A percentile compares a stretch with the other conserved stretches of the same genome.
These are phyloP conservation scores for Phytopythium ostracodes DNA, from an alignment of 352 stramenopile species.

Conservation along the genomic window DNA sequence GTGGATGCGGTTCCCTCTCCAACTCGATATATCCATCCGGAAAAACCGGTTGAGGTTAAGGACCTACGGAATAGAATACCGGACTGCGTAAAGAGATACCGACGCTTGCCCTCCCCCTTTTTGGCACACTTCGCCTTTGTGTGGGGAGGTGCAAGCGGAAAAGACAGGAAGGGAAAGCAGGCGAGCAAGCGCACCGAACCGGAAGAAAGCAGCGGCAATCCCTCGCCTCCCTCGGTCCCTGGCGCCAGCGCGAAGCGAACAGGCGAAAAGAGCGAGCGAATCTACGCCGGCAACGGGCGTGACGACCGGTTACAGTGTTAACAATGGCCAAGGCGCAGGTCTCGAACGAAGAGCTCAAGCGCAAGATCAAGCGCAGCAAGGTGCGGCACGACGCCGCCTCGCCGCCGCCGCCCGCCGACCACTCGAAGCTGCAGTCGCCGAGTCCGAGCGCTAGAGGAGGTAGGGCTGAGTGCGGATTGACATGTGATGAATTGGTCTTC, in stretches of 20 bases:
- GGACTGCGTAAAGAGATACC: neutral
- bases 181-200: neutral
- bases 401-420: constrained; percentile 16
- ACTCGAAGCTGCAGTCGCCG: constrained; percentile 42
- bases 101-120: neutral
- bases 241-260: constrained; percentile 6
- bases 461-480: neutral
- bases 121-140: constrained; percentile 5
- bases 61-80: neutral
- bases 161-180: neutral
- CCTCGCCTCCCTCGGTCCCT: neutral
- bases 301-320: neutral
- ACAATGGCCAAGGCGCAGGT: constrained; percentile 60
- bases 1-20: neutral
- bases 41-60: neutral
- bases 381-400: constrained; percentile 26
- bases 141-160: constrained; percentile 7
- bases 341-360: constrained; percentile 61
- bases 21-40: neutral
- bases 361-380: constrained; percentile 63
- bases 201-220: neutral
- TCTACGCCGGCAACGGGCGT: neutral
- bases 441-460: constrained; percentile 38
- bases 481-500: neutral
- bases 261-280: neutral